Evolutionary conservation across 352 stramenopile genomes (phyloP).

Genomic region (Globisporangium cystogenes): DNA sequence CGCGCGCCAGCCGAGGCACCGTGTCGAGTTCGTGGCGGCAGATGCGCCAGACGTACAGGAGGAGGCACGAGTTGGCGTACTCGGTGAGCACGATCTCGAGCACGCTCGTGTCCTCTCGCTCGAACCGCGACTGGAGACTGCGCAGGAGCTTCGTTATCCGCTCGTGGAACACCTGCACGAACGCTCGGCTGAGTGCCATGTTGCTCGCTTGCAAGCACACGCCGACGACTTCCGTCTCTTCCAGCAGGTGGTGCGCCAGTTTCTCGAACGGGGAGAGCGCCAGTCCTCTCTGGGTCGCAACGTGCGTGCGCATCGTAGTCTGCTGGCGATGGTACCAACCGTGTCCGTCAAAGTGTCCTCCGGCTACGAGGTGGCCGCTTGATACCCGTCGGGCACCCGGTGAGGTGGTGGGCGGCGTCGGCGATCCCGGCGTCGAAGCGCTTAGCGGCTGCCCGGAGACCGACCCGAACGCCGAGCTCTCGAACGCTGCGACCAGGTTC

Average conservation of each 20-base stretch:
- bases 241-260: constrained; percentile 59
- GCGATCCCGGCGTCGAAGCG: no score
- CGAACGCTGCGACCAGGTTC: constrained; percentile 21
- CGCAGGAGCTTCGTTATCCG: constrained; percentile 44
- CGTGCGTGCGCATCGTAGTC: neutral
- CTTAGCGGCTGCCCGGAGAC: neutral
- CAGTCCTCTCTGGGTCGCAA: neutral
- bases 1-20: constrained; percentile 22
- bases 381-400: neutral
- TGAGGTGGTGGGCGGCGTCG: no score
- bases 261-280: constrained; percentile 57
- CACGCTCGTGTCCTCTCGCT: constrained; percentile 18
- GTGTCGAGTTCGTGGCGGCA: constrained; percentile 53
- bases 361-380: neutral
- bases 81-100: constrained; percentile 47
- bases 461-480: constrained; percentile 17
- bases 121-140: constrained; percentile 22
- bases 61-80: constrained; percentile 45
- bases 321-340: constrained; percentile 10
- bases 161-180: constrained; percentile 62
- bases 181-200: constrained; percentile 41
- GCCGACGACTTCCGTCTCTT: constrained; percentile 67
- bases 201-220: constrained; percentile 63
- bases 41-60: constrained; percentile 64
- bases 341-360: constrained; percentile 10